Evolutionary conservation across 1,284 basidiomycete genomes (phyloP), one percentile per base, ranked within the genome.

Genomic region (Pseudozyma thailandica): DNA sequence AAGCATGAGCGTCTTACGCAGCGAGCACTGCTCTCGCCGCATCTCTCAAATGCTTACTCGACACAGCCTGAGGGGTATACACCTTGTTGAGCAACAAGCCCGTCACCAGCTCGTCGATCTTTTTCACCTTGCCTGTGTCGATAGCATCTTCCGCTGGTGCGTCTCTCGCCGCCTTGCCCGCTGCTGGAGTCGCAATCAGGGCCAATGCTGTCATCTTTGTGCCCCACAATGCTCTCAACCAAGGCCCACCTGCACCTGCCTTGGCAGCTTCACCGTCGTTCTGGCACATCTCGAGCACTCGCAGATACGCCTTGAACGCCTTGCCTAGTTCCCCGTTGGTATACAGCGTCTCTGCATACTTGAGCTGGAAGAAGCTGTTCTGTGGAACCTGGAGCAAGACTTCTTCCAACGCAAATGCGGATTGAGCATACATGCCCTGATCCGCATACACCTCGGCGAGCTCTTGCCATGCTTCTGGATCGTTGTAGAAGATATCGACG

Each of bases 401-500:
- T 83, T 96, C 93, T 27, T 91, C 90, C 4, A 94, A 85, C 0
- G 91, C 87, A 78, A 91, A 89, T 5, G 92, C 85, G 3, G 92
- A 86, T 69, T 86, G 59, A 6, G 84, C 89, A 65, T 77, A 96
- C 90, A 92, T 88, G 59, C 89, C 88, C 73, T 90, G 89, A 15
- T 88, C 87, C 2, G 89, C 86, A 79, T 98, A 96, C 7, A 94
- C 87, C 72, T 93, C 91, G 0, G 93, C 91, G n/a, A 98, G 88
- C 78, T 96, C 90, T 12, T 93, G 86, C 96, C 95, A 98, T 5
- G 88, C 94, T 72, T 94, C 91, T 0, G 92, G 86, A 78, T 98
- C 95, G 26, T 89, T 89, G 83, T 98, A 98, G 84, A 95, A 94
- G 0, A 90, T 93, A 80, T 98, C 95, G 33, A 98, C 88, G 79